Percentiles rank a stretch among this genome's conserved stretches.
These are phyloP conservation scores for Apiotrichum siamense DNA, from an alignment of 1,284 basidiomycete genomes.

Conservation along the genomic window DNA sequence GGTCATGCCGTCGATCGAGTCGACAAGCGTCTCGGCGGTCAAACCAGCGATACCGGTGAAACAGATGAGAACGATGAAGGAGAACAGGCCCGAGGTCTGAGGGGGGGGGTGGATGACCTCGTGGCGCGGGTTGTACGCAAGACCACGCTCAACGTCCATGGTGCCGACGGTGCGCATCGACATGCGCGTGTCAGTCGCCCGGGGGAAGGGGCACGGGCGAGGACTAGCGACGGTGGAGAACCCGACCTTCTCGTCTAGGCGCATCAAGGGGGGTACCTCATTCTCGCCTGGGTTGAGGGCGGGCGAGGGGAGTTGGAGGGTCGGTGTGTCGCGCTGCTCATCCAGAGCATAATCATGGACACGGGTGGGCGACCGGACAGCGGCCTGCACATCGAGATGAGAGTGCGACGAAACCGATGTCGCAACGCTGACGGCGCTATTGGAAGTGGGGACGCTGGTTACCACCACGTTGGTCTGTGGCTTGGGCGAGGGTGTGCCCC, in stretches of 20 bases:
- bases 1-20: constrained; percentile 67
- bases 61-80: constrained; percentile 27
- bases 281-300: not conserved
- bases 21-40: constrained; percentile 80
- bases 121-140: constrained; percentile 1
- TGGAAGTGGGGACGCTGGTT: too few species aligned
- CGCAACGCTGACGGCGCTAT: too few species aligned
- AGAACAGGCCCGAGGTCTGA: constrained; percentile 51
- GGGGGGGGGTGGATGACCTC: constrained; percentile 28
- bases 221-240: not conserved
- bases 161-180: constrained; percentile 1
- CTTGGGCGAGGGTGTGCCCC: not conserved
- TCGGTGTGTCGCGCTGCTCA: not conserved
- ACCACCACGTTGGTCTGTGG: too few species aligned
- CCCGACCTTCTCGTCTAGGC: not conserved
- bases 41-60: constrained; percentile 51
- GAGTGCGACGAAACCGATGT: constrained; percentile 1
- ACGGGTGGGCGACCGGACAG: not conserved
- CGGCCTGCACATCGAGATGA: not conserved
- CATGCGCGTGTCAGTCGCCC: not conserved
- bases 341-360: not conserved
- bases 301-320: not conserved
- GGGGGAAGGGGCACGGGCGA: not conserved
- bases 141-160: constrained; percentile 11
- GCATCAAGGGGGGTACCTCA: not conserved